These are phyloP conservation scores for Nymphaea colorata DNA, from an alignment of 164 flowering plant genomes.

Conservation along the genomic window DNA sequence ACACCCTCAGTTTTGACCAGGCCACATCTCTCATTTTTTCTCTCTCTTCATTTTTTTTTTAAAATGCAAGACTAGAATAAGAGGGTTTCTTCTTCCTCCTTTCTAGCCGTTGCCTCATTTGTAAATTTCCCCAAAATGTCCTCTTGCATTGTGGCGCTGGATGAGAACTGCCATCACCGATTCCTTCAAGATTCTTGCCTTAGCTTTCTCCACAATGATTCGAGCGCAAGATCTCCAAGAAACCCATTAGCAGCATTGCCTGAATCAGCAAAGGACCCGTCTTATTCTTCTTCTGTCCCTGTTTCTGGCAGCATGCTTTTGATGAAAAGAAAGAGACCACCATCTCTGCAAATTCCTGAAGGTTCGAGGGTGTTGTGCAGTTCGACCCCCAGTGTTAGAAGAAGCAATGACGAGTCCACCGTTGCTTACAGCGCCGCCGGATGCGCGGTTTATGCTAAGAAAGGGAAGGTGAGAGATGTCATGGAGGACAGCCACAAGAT, in stretches of 20 bases:
- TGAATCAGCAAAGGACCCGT: too few relatives aligned
- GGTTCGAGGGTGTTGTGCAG: conserved; percentile 21
- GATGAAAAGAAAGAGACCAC: conserved; percentile 67
- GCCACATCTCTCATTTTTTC: too few relatives aligned
- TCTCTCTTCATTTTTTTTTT: too few relatives aligned
- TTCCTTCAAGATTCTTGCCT: too few relatives aligned
- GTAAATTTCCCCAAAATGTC: too few relatives aligned
- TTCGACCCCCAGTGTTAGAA: conserved; percentile 10
- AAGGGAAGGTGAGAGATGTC: conserved; percentile 51
- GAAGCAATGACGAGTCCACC: conserved; percentile 43
- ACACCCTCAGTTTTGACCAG: too few relatives aligned
- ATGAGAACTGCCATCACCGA: too few relatives aligned
- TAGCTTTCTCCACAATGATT: too few relatives aligned
- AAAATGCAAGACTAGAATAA: too few relatives aligned
- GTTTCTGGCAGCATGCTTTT: conserved; percentile 3
- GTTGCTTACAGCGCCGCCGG: conserved; percentile 20
- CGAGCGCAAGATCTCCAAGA: not conserved
- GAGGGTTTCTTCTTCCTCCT: too few relatives aligned
- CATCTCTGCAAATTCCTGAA: conserved; percentile 56
- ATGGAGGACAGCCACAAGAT: conserved; percentile 86
- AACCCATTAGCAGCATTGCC: not conserved
- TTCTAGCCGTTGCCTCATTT: too few relatives aligned
- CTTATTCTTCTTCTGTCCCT: not conserved
- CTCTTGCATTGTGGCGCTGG: too few relatives aligned
- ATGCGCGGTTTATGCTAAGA: conserved; percentile 68